A percentile compares a stretch with the other conserved stretches of the same genome.
phyloP scores from a whole-genome alignment of 306 rosid genomes.

The Dalbergia oliveri region DNA sequence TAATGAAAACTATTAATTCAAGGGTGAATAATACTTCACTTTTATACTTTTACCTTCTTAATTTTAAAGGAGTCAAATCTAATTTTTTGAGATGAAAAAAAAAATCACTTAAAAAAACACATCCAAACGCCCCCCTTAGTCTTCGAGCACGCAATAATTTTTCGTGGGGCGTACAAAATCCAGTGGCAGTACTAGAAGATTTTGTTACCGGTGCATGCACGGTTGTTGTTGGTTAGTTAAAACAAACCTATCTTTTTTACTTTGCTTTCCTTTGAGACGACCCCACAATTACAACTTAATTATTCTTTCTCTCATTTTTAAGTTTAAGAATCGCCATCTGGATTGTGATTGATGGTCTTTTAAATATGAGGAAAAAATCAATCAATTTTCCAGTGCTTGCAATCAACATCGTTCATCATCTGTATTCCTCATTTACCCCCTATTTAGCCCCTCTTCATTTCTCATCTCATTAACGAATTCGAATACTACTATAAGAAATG shows the following conservation, averaged over 20 bases:
- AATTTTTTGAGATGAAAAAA: no score
- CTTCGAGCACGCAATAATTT: no score
- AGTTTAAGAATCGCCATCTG: slow-evolving; percentile 37
- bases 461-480: neutral
- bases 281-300: slow-evolving; percentile 30
- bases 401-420: neutral
- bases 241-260: slow-evolving; percentile 44
- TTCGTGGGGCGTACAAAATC: no score
- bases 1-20: no score
- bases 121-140: no score
- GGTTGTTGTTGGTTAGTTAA: slow-evolving; percentile 55
- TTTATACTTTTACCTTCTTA: no score
- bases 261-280: slow-evolving; percentile 27
- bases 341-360: slow-evolving; percentile 43
- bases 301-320: slow-evolving; percentile 4
- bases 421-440: no score
- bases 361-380: slow-evolving; percentile 35
- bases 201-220: slow-evolving; percentile 17
- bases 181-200: neutral
- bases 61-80: no score
- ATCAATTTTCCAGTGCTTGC: neutral
- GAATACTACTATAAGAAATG: neutral
- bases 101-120: no score
- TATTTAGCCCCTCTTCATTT: neutral
- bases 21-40: no score